Conservation (phyloP, 805 yeast species). For the Cyberlindnera nakhonratchasimensis region DNA sequence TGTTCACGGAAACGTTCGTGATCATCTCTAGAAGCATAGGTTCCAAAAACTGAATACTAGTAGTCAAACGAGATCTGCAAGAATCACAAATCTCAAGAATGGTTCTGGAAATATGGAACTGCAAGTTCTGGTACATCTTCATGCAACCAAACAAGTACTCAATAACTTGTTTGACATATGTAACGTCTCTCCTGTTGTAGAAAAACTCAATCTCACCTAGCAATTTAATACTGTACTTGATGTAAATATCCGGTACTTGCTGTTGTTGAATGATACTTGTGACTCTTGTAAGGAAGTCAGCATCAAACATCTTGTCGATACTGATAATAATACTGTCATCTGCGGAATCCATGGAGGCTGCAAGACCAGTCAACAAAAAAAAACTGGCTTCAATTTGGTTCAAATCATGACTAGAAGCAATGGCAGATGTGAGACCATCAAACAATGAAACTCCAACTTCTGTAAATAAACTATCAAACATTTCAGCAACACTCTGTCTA, state of each 20-base stretch:
- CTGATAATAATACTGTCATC: slow-evolving; percentile 20
- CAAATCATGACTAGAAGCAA: slow-evolving; percentile 28
- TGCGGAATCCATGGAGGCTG: slow-evolving; percentile 40
- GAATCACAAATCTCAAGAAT: slow-evolving; percentile 56
- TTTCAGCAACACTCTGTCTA: slow-evolving; percentile 72
- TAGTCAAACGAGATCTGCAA: slow-evolving; percentile 41
- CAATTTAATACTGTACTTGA: slow-evolving; percentile 51
- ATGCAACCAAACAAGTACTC: slow-evolving; percentile 49
- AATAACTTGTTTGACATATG: slow-evolving; percentile 48
- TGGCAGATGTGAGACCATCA: slow-evolving; percentile 37
- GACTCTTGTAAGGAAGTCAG: slow-evolving; percentile 28
- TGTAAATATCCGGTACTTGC: slow-evolving; percentile 22
- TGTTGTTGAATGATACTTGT: slow-evolving; percentile 16
- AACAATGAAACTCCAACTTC: slow-evolving; percentile 54
- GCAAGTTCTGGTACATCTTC: slow-evolving; percentile 26
- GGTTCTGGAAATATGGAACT: slow-evolving; percentile 48
- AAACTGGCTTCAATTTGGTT: slow-evolving; percentile 58
- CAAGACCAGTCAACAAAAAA: slow-evolving; percentile 52
- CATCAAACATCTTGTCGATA: slow-evolving; percentile 29
- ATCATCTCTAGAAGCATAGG: slow-evolving; percentile 46
- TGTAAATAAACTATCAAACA: slow-evolving; percentile 68
- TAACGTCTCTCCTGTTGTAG: slow-evolving; percentile 46
- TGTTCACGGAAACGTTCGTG: slow-evolving; percentile 35
- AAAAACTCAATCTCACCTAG: slow-evolving; percentile 60
- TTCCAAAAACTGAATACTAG: slow-evolving; percentile 47